These are phyloP conservation scores for Psilocybe tampanensis DNA, from an alignment of 768 basidiomycete genomes.

Conservation along the genomic window DNA sequence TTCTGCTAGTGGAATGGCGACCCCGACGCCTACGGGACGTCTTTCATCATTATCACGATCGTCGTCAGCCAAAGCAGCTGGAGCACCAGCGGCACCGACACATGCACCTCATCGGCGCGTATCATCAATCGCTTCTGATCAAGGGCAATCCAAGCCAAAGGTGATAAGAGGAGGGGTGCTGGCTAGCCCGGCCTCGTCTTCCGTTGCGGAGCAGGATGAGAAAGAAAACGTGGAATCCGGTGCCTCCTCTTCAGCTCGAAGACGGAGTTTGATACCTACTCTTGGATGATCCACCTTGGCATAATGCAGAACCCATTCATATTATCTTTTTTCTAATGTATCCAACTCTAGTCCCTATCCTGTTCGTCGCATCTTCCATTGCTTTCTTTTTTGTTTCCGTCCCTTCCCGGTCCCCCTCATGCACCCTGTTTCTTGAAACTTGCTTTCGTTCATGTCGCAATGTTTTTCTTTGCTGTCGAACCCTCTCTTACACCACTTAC, in stretches of 20 bases:
- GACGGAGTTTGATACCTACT: constrained; percentile 35
- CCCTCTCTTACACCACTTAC: neutral
- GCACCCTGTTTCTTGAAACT: constrained; percentile 16
- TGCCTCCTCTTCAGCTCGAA: constrained; percentile 22
- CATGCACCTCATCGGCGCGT: constrained; percentile 37
- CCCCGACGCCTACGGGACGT: constrained; percentile 40
- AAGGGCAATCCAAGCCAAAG: constrained; percentile 34
- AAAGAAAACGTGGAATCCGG: constrained; percentile 56
- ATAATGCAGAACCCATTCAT: neutral
- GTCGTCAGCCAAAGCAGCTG: constrained; percentile 33
- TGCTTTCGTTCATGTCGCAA: constrained; percentile 27
- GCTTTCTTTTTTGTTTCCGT: neutral
- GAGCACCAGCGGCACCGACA: constrained; percentile 23
- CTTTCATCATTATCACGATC: constrained; percentile 38
- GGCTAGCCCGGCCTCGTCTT: constrained; percentile 37
- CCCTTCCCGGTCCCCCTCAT: constrained; percentile 5
- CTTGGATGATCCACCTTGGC: constrained; percentile 23
- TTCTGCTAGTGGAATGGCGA: constrained; percentile 32
- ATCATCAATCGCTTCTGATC: constrained; percentile 28
- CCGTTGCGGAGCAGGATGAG: constrained; percentile 47
- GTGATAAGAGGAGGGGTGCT: constrained; percentile 32
- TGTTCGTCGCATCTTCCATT: neutral
- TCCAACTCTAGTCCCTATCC: neutral
- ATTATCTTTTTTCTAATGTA: constrained; percentile 10
- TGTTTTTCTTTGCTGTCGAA: constrained; percentile 20